phyloP scores from a whole-genome alignment of 1,284 basidiomycete genomes.

The Fomitopsis betulina region DNA sequence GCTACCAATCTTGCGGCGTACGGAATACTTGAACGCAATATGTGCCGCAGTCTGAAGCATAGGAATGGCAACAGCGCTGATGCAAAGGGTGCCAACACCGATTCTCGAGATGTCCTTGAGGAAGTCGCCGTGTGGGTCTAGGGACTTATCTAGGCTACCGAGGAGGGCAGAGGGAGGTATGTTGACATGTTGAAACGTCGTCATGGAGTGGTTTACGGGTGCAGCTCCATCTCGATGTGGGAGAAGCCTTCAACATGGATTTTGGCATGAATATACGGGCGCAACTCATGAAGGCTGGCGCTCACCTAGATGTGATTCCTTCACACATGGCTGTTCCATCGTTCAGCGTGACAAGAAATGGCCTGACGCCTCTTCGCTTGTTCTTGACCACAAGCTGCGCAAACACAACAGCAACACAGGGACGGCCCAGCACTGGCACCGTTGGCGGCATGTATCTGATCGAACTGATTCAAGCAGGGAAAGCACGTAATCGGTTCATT shows the following conservation, averaged over 20 bases:
- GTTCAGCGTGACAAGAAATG: constrained; percentile 26
- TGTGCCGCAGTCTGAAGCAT: constrained; percentile 22
- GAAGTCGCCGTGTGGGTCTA: constrained; percentile 23
- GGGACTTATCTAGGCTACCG: constrained; percentile 21
- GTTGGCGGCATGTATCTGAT: constrained; percentile 37
- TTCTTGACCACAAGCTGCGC: constrained; percentile 23
- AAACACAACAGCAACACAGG: constrained; percentile 26
- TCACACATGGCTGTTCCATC: constrained; percentile 15
- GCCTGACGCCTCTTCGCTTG: constrained; percentile 21
- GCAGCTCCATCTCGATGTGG: constrained; percentile 28
- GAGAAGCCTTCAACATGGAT: constrained; percentile 22
- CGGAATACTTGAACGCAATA: constrained; percentile 30
- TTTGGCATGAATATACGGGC: background rate
- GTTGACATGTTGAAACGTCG: constrained; percentile 32
- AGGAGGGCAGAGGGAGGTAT: constrained; percentile 31
- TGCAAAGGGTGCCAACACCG: constrained; percentile 30
- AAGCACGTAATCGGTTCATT: background rate
- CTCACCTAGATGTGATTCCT: constrained; percentile 10
- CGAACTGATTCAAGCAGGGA: too few relatives aligned
- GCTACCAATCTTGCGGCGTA: constrained; percentile 26
- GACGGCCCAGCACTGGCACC: constrained; percentile 21
- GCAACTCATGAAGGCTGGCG: background rate
- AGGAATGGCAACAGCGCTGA: constrained; percentile 24
- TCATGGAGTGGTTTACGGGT: constrained; percentile 34
- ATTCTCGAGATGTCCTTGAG: constrained; percentile 31